phyloP scores from a whole-genome alignment of 2,329 filamentous ascomycete species.

The Penicillium decumbens region DNA sequence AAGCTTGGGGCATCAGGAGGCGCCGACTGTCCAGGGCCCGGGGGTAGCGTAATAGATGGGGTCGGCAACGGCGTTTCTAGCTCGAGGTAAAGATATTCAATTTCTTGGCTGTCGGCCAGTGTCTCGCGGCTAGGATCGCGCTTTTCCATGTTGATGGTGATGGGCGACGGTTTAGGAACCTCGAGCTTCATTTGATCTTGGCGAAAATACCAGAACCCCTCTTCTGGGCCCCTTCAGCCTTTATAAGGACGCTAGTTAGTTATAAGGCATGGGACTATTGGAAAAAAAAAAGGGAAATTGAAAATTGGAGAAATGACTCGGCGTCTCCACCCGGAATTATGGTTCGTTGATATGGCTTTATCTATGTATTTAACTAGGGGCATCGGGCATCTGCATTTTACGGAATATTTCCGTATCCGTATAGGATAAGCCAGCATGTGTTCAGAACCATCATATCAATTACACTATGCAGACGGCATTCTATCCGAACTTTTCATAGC shows the following conservation, averaged over 20 bases:
- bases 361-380: no score
- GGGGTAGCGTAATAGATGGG: slow-evolving; percentile 31
- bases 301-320: slow-evolving; percentile 15
- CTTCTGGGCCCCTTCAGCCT: slow-evolving; percentile 1
- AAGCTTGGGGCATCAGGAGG: slow-evolving; percentile 62
- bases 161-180: slow-evolving; percentile 1
- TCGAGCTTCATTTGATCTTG: not conserved
- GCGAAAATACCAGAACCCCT: not conserved
- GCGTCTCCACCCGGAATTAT: slow-evolving; percentile 6
- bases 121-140: slow-evolving; percentile 11
- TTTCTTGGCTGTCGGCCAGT: slow-evolving; percentile 25
- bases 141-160: slow-evolving; percentile 14
- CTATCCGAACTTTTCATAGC: not conserved
- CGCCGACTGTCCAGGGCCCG: slow-evolving; percentile 29
- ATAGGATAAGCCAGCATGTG: no score
- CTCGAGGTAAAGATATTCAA: slow-evolving; percentile 58
- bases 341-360: not conserved
- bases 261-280: slow-evolving; percentile 3
- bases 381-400: no score
- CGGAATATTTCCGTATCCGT: no score
- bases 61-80: slow-evolving; percentile 58
- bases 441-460: no score
- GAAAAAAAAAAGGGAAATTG: slow-evolving; percentile 4
- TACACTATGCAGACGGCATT: slow-evolving; percentile 3
- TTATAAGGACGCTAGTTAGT: slow-evolving; percentile 1